These are phyloP conservation scores for Cyclotella baltica DNA, from an alignment of 108 stramenopile genomes.

Conservation along the genomic window DNA sequence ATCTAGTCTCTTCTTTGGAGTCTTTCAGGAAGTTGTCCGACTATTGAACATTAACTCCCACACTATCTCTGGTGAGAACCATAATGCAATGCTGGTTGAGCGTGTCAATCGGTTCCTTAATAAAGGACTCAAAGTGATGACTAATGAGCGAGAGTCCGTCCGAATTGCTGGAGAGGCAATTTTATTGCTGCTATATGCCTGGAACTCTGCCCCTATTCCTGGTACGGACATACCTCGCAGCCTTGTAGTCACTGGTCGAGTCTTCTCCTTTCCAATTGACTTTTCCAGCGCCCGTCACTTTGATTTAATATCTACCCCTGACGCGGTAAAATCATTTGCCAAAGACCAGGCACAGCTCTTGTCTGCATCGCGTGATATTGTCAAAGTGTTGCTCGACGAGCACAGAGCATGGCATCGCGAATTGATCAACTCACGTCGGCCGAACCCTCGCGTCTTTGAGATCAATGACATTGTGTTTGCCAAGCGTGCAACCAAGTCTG, in stretches of 20 bases:
- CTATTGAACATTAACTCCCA: neutral
- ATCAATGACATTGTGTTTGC: slow-evolving; percentile 5
- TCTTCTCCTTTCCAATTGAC: too few relatives aligned
- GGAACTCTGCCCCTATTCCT: slow-evolving; percentile 25
- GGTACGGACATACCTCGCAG: slow-evolving; percentile 21
- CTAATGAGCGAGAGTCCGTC: slow-evolving; percentile 5
- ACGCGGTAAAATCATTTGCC: neutral
- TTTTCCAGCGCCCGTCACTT: neutral
- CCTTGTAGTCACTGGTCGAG: slow-evolving; percentile 27
- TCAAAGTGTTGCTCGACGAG: neutral
- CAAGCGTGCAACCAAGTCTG: neutral
- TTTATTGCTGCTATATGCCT: slow-evolving; percentile 26
- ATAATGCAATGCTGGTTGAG: too few relatives aligned
- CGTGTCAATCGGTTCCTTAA: too few relatives aligned
- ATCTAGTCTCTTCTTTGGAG: slow-evolving; percentile 26
- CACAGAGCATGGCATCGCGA: slow-evolving; percentile 4
- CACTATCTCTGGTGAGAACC: too few relatives aligned
- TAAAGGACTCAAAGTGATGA: too few relatives aligned
- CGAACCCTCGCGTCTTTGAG: neutral
- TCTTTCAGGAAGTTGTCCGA: slow-evolving; percentile 24
- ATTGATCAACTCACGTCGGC: too few relatives aligned
- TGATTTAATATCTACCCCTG: neutral
- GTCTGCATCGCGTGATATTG: neutral
- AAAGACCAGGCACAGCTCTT: neutral
- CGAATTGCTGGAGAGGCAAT: neutral